These are phyloP conservation scores for Apiotrichum laibachii DNA, from an alignment of 1,284 basidiomycete species.

Conservation along the genomic window DNA sequence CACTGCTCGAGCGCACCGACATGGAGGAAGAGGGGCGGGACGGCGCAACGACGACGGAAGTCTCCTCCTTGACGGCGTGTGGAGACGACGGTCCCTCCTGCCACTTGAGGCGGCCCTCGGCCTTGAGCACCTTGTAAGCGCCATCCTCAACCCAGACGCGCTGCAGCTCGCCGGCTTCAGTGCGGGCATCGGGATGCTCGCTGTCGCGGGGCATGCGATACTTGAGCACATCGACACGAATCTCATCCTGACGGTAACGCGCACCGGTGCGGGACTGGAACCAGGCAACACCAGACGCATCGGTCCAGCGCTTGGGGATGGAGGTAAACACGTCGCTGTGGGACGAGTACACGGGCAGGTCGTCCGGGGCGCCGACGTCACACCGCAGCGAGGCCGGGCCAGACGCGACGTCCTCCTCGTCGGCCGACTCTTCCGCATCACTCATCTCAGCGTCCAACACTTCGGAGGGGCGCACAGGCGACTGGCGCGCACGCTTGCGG, in stretches of 20 bases:
- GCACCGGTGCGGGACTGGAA: conserved; percentile 3
- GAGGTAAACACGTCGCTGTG: not conserved
- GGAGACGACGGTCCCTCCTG: conserved; percentile 2
- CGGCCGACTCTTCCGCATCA: not conserved
- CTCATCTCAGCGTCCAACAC: not conserved
- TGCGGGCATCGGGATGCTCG: conserved; percentile 22
- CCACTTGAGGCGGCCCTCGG: conserved; percentile 16
- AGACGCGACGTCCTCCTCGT: not conserved
- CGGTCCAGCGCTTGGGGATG: conserved; percentile 6
- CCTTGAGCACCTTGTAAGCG: conserved; percentile 12
- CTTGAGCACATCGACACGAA: conserved; percentile 17
- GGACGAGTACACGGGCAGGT: conserved; percentile 12
- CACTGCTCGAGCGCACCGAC: not conserved
- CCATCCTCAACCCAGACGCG: conserved; percentile 17
- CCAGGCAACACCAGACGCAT: conserved; percentile 20
- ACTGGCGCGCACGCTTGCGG: conserved; percentile 14
- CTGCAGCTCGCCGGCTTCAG: conserved; percentile 12
- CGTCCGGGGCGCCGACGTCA: conserved; percentile 9
- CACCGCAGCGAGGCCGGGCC: not conserved
- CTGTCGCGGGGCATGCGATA: conserved; percentile 22
- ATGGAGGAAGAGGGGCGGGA: not conserved
- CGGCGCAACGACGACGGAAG: not conserved
- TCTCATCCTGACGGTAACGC: conserved; percentile 13
- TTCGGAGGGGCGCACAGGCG: not conserved
- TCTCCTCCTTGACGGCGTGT: not conserved